A percentile compares a stretch with the other conserved stretches of the same genome.
Evolutionary conservation across 106 monocot species (phyloP).

Genomic region (Apostasia shenzhenica): DNA sequence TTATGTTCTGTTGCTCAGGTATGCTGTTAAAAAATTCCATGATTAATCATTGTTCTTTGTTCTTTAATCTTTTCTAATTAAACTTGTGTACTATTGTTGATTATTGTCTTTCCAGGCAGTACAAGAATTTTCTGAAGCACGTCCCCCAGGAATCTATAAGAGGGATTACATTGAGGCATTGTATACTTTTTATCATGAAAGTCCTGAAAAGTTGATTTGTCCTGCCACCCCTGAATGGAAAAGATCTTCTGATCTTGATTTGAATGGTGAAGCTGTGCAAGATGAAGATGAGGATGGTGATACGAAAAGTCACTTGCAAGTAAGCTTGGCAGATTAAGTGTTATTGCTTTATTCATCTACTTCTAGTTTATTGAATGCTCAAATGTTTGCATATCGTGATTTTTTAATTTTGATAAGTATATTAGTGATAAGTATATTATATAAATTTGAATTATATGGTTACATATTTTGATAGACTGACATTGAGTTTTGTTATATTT

Average conservation of each 20-base stretch:
- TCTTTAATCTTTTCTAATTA: not conserved
- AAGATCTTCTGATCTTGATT: conserved; percentile 60
- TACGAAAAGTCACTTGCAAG: conserved; percentile 14
- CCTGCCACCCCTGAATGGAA: conserved; percentile 79
- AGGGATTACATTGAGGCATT: conserved; percentile 64
- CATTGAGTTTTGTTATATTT: no score
- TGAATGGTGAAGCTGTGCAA: conserved; percentile 75
- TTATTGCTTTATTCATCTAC: not conserved
- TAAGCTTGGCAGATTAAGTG: conserved; percentile 11
- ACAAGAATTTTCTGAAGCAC: conserved; percentile 44
- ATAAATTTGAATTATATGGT: no score
- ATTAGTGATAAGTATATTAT: no score
- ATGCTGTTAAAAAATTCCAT: conserved; percentile 1
- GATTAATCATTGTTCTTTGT: no score
- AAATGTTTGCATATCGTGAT: no score
- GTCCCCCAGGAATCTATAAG: conserved; percentile 81
- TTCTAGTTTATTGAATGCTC: no score
- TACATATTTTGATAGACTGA: no score
- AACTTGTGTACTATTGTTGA: not conserved
- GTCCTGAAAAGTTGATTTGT: conserved; percentile 47
- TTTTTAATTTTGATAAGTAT: no score
- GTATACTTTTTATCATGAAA: conserved; percentile 65
- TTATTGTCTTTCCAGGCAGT: conserved; percentile 37
- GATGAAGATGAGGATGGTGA: conserved; percentile 52
- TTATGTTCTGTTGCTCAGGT: conserved; percentile 45